phyloP scores from a whole-genome alignment of 1,284 basidiomycete species.

The Cutaneotrichosporon spelunceum region DNA sequence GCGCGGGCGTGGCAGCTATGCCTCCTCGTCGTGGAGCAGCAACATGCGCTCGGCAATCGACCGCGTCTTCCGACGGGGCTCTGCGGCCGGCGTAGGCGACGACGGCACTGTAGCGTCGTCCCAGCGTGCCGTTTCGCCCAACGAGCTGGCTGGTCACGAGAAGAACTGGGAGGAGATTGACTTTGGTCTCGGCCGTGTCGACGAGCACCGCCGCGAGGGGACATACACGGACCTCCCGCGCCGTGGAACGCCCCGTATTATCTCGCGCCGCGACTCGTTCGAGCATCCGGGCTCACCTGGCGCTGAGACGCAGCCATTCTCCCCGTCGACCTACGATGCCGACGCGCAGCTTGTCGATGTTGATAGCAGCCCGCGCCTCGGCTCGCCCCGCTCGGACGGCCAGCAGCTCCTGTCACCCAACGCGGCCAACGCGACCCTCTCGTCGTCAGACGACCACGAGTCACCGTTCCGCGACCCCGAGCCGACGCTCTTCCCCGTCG shows the following conservation, averaged over 20 bases:
- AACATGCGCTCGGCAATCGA: constrained; percentile 22
- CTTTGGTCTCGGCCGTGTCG: constrained; percentile 50
- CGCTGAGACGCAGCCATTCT: constrained; percentile 13
- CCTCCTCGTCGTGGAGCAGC: constrained; percentile 29
- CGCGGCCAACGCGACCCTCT: no score
- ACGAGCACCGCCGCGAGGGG: constrained; percentile 33
- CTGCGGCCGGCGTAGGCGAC: constrained; percentile 24
- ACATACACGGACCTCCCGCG: constrained; percentile 25
- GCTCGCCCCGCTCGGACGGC: constrained; percentile 20
- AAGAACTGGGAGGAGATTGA: constrained; percentile 52
- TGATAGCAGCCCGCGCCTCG: constrained; percentile 26
- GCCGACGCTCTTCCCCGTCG: constrained; percentile 12
- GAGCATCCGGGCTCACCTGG: constrained; percentile 6
- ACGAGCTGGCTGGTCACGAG: constrained; percentile 18
- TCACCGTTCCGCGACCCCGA: constrained; percentile 13
- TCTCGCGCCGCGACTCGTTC: constrained; percentile 9
- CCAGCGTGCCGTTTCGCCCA: constrained; percentile 29
- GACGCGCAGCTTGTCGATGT: constrained; percentile 21
- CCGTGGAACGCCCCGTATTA: constrained; percentile 9
- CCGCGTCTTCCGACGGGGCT: constrained; percentile 28
- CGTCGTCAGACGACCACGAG: constrained; percentile 4
- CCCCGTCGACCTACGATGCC: constrained; percentile 22
- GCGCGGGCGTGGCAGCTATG: constrained; percentile 30
- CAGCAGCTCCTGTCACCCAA: constrained; percentile 20
- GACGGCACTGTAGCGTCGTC: constrained; percentile 23